phyloP scores from a whole-genome alignment of 2,329 filamentous ascomycete genomes.

The Aspergillus melleus region DNA sequence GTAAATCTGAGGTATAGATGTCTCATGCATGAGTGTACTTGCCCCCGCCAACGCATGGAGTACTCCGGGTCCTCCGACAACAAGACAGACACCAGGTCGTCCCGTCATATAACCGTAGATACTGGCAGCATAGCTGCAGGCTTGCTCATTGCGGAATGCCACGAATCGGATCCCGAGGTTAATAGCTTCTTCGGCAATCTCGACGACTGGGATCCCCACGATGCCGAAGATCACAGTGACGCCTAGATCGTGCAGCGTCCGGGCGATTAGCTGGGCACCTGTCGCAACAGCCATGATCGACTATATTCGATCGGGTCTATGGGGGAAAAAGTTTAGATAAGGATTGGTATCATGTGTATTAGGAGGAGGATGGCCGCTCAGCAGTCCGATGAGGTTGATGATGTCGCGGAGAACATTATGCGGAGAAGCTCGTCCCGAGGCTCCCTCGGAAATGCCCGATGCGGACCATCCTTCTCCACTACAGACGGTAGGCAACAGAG shows the following conservation, averaged over 20 bases:
- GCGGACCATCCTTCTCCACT: background rate
- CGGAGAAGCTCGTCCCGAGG: background rate
- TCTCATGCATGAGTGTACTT: constrained; percentile 21
- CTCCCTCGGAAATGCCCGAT: background rate
- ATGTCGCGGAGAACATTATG: background rate
- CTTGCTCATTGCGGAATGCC: constrained; percentile 60
- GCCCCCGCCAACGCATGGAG: constrained; percentile 59
- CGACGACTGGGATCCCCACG: constrained; percentile 57
- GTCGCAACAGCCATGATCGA: constrained; percentile 28
- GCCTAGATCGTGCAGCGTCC: constrained; percentile 49
- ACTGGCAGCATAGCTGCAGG: constrained; percentile 58
- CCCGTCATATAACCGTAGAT: constrained; percentile 61
- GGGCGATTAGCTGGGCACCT: constrained; percentile 51
- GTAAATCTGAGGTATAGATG: background rate
- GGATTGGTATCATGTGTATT: background rate
- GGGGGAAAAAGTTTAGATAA: no score
- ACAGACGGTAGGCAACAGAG: background rate
- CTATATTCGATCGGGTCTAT: background rate
- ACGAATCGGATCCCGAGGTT: constrained; percentile 59
- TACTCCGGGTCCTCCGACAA: constrained; percentile 61
- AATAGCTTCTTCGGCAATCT: constrained; percentile 59
- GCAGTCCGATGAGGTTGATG: background rate
- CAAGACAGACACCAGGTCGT: constrained; percentile 56
- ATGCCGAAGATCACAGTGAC: constrained; percentile 55
- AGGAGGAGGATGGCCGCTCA: background rate